Evolutionary conservation across 352 stramenopile genomes (phyloP).

Genomic region (Phytophthora citrophthora): DNA sequence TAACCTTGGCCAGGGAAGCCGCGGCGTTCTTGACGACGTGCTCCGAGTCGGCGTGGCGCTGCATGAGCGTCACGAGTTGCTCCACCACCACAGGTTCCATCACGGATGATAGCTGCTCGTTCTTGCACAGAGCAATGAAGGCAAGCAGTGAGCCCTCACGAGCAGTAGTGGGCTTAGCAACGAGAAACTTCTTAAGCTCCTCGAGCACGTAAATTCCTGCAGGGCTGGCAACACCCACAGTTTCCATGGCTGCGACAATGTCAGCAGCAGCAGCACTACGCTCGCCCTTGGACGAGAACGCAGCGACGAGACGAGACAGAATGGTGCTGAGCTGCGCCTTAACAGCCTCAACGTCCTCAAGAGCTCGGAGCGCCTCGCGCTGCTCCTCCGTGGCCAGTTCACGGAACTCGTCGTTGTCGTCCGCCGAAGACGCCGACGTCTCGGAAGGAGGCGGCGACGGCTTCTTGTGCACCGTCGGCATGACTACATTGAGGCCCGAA

Average conservation of each 20-base stretch:
- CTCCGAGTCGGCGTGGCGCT: slow-evolving; percentile 73
- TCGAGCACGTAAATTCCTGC: slow-evolving; percentile 51
- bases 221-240: slow-evolving; percentile 44
- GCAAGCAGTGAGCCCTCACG: slow-evolving; percentile 63
- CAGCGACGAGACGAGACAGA: slow-evolving; percentile 50
- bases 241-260: slow-evolving; percentile 51
- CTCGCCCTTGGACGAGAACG: slow-evolving; percentile 38
- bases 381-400: slow-evolving; percentile 54
- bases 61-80: slow-evolving; percentile 55
- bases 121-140: slow-evolving; percentile 49
- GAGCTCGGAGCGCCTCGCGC: slow-evolving; percentile 40
- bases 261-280: slow-evolving; percentile 57
- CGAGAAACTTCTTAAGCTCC: slow-evolving; percentile 49
- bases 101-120: slow-evolving; percentile 48
- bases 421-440: slow-evolving; percentile 43
- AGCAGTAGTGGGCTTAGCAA: slow-evolving; percentile 49
- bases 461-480: slow-evolving; percentile 30
- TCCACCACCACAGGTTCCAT: slow-evolving; percentile 68
- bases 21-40: slow-evolving; percentile 56
- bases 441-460: slow-evolving; percentile 33
- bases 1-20: slow-evolving; percentile 30
- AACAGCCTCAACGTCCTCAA: slow-evolving; percentile 42
- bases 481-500: slow-evolving; percentile 12
- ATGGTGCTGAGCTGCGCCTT: slow-evolving; percentile 46
- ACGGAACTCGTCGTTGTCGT: slow-evolving; percentile 41